A percentile compares a stretch with the other conserved stretches of the same genome.
These are phyloP conservation scores for Eruca vesicaria DNA, from an alignment of 441 rosid species.

Conservation along the genomic window DNA sequence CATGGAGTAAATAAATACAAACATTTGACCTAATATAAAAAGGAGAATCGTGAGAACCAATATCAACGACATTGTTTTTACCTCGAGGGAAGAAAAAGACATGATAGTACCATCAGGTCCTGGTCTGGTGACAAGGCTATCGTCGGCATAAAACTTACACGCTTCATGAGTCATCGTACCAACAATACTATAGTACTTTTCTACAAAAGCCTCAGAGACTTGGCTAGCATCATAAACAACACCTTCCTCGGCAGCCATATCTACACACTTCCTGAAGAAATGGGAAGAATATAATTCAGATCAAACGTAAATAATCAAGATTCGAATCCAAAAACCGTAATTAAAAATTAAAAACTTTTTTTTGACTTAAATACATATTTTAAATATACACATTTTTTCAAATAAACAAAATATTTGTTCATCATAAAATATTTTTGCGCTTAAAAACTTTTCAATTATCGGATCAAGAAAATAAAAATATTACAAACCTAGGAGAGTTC, in stretches of 20 bases:
- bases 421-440: no score
- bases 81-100: constrained; percentile 44
- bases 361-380: no score
- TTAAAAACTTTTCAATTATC: background rate
- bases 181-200: constrained; percentile 42
- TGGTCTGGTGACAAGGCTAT: constrained; percentile 46
- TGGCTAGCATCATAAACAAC: constrained; percentile 26
- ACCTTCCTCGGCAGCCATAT: constrained; percentile 46
- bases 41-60: background rate
- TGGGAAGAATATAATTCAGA: background rate
- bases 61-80: constrained; percentile 12
- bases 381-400: no score
- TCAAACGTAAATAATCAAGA: background rate
- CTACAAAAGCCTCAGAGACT: constrained; percentile 45
- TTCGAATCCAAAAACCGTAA: constrained; percentile 12
- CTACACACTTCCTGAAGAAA: constrained; percentile 22
- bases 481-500: constrained; percentile 14
- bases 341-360: no score
- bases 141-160: constrained; percentile 40
- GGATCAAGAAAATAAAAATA: background rate
- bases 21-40: background rate
- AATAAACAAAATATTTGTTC: no score
- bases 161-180: constrained; percentile 24
- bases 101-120: constrained; percentile 45
- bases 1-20: no score